Evolutionary conservation across 2,329 filamentous ascomycete genomes (phyloP).

Genomic region (Scopulariopsis brevicaulis): DNA sequence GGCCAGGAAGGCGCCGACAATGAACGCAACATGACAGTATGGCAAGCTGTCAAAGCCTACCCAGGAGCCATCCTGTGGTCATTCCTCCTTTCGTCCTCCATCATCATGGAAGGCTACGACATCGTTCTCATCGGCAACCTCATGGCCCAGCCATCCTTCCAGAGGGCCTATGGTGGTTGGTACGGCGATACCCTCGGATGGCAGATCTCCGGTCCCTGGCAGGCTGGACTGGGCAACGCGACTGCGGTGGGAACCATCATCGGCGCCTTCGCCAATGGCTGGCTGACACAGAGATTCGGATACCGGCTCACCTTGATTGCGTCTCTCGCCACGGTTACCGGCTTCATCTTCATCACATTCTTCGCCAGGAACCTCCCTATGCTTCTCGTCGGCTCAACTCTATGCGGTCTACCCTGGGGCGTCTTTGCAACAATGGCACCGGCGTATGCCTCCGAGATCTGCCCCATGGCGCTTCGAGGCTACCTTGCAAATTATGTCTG

Average conservation of each 20-base stretch:
- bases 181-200: conserved; percentile 8
- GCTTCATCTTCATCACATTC: conserved; percentile 34
- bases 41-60: conserved; percentile 70
- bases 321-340: conserved; percentile 22
- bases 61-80: conserved; percentile 81
- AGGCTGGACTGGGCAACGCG: conserved; percentile 32
- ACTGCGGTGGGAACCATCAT: conserved; percentile 34
- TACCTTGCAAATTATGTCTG: conserved; percentile 33
- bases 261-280: conserved; percentile 32
- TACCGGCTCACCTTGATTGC: conserved; percentile 30
- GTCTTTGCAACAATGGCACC: conserved; percentile 30
- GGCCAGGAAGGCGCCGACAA: conserved; percentile 28
- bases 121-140: background rate
- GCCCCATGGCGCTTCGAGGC: conserved; percentile 23
- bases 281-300: conserved; percentile 28
- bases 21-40: conserved; percentile 59
- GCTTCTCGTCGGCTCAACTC: conserved; percentile 27
- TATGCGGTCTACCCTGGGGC: conserved; percentile 33
- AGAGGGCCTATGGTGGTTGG: conserved; percentile 14
- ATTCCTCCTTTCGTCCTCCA: conserved; percentile 78
- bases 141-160: conserved; percentile 11
- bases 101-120: conserved; percentile 38
- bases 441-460: conserved; percentile 32
- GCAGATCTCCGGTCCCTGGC: conserved; percentile 35
- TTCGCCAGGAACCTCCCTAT: conserved; percentile 25